phyloP scores from a whole-genome alignment of 2,329 filamentous ascomycete species.

The Stachybotrys echinatus region DNA sequence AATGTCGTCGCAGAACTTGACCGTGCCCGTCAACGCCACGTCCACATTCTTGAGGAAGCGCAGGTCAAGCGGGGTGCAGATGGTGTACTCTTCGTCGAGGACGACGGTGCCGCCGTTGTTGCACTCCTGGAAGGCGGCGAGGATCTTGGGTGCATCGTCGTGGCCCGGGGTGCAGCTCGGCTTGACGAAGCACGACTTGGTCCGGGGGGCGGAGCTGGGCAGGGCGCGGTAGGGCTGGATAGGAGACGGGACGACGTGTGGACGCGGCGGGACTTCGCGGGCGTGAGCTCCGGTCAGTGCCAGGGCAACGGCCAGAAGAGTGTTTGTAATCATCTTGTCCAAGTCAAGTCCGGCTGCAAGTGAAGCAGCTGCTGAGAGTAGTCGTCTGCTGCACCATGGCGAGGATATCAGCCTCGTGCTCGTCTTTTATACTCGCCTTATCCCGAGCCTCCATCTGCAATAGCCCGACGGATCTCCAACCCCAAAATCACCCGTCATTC shows the following conservation, averaged over 20 bases:
- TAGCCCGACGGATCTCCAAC: too few relatives aligned
- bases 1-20: constrained; percentile 59
- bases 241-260: constrained; percentile 10
- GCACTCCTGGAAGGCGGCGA: constrained; percentile 25
- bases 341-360: too few relatives aligned
- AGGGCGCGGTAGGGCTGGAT: constrained; percentile 11
- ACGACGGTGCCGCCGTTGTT: constrained; percentile 57
- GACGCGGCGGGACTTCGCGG: not conserved
- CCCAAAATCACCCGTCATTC: too few relatives aligned
- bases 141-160: not conserved
- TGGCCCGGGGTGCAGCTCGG: constrained; percentile 7
- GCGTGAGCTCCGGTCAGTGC: too few relatives aligned
- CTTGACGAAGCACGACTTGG: constrained; percentile 18
- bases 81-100: constrained; percentile 51
- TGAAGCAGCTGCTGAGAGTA: too few relatives aligned
- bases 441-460: too few relatives aligned
- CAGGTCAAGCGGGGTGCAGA: constrained; percentile 58
- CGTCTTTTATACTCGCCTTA: too few relatives aligned
- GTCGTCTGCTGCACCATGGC: too few relatives aligned
- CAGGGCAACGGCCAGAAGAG: too few relatives aligned
- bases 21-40: constrained; percentile 50
- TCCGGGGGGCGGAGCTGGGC: constrained; percentile 11
- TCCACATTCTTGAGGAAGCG: constrained; percentile 59
- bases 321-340: too few relatives aligned
- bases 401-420: too few relatives aligned